phyloP scores from a whole-genome alignment of 805 yeast species.

The Candida saitoana region DNA sequence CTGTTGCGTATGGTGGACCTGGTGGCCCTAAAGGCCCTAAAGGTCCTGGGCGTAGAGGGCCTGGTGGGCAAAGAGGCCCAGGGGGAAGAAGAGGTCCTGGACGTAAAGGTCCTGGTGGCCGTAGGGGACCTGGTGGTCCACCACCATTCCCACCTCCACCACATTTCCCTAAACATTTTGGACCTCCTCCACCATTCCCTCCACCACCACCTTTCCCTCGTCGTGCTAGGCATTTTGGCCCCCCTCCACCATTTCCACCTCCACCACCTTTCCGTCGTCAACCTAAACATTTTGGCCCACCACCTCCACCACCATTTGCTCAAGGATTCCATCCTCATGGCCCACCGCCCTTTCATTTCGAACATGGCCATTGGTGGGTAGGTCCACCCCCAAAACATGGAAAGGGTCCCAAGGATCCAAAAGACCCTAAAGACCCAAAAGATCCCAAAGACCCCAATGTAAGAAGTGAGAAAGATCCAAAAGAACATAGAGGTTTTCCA shows the following conservation, averaged over 20 bases:
- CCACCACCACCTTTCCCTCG: background rate
- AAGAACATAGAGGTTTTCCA: background rate
- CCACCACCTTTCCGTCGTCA: background rate
- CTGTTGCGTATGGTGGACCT: too few relatives aligned
- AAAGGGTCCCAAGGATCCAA: background rate
- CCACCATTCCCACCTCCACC: background rate
- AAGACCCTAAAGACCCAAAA: background rate
- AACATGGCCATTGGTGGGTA: background rate
- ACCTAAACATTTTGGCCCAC: background rate
- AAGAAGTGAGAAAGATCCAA: background rate
- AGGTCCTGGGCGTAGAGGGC: too few relatives aligned
- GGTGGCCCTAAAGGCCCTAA: too few relatives aligned
- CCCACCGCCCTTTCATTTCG: background rate
- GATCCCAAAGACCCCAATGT: background rate
- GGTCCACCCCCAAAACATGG: background rate
- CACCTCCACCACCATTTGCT: background rate
- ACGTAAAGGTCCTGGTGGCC: background rate
- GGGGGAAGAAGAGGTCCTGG: too few relatives aligned
- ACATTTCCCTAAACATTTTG: background rate
- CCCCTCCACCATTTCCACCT: background rate
- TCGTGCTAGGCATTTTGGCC: too few relatives aligned
- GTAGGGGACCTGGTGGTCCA: background rate
- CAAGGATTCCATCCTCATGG: background rate
- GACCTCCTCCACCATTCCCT: background rate
- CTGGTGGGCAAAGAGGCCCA: too few relatives aligned